These are phyloP conservation scores for Nakataea oryzae DNA, from an alignment of 2,329 filamentous ascomycete species.

Conservation along the genomic window DNA sequence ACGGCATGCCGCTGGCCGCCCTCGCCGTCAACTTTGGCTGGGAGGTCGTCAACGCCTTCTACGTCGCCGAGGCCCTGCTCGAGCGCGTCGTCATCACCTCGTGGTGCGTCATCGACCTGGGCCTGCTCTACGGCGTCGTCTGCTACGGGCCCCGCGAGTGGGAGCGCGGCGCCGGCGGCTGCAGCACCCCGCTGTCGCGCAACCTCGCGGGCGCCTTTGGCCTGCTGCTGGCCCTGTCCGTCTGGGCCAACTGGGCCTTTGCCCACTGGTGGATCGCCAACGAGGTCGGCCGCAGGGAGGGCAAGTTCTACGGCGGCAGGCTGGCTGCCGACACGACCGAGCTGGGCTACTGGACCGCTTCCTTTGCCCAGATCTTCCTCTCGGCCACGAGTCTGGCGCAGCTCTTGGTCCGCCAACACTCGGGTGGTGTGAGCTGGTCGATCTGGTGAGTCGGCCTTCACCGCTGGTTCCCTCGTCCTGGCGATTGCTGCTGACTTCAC, in stretches of 20 bases:
- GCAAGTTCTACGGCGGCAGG: conserved; percentile 29
- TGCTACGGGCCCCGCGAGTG: neutral
- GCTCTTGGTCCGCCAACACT: conserved; percentile 31
- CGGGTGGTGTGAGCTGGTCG: conserved; percentile 34
- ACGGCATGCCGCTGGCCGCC: conserved; percentile 3
- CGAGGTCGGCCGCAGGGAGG: conserved; percentile 21
- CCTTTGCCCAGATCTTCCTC: neutral
- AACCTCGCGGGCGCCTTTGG: neutral
- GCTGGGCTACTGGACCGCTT: conserved; percentile 35
- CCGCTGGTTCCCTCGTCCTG: neutral
- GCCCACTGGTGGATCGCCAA: neutral
- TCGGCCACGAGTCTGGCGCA: conserved; percentile 24
- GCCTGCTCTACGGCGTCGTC: conserved; percentile 2
- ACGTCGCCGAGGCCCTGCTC: conserved; percentile 1
- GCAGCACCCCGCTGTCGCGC: neutral
- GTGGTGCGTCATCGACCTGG: conserved; percentile 2
- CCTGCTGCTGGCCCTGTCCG: neutral
- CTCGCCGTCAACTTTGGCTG: conserved; percentile 3
- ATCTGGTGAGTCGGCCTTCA: conserved; percentile 31
- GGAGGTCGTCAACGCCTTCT: conserved; percentile 2
- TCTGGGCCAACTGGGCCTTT: conserved; percentile 1
- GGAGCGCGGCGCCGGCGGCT: neutral
- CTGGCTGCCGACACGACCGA: conserved; percentile 36
- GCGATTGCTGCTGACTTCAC: neutral
- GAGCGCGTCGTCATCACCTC: conserved; percentile 1